Conservation (phyloP, 2,329 filamentous ascomycete genomes). For the Aspergillus sp. region DNA sequence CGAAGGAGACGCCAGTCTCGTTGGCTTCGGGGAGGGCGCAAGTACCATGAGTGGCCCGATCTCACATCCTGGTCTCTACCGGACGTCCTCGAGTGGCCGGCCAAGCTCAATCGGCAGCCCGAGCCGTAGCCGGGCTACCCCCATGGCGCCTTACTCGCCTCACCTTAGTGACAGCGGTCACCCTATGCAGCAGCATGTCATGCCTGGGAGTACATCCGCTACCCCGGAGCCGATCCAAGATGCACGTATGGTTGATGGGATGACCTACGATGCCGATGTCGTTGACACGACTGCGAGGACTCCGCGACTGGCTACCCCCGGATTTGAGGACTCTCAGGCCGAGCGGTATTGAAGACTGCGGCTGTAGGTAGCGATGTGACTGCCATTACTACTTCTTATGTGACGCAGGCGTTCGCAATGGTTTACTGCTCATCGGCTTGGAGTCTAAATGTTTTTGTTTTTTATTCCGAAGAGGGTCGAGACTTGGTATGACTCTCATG, state of each 20-base stretch:
- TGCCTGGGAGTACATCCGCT: conserved; percentile 30
- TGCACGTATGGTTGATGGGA: conserved; percentile 66
- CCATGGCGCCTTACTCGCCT: conserved; percentile 26
- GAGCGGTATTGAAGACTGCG: background rate
- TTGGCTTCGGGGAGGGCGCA: conserved; percentile 90
- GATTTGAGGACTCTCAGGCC: conserved; percentile 1
- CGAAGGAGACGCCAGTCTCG: conserved; percentile 77
- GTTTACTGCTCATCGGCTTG: background rate
- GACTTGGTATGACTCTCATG: background rate
- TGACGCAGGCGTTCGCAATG: conserved; percentile 1
- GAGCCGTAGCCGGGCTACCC: conserved; percentile 33
- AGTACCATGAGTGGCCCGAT: conserved; percentile 79
- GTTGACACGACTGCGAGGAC: conserved; percentile 65
- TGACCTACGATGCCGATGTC: conserved; percentile 62
- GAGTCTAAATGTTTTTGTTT: background rate
- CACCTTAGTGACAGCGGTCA: conserved; percentile 28
- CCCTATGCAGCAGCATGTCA: conserved; percentile 37
- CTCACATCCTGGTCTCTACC: conserved; percentile 55
- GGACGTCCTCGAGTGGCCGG: conserved; percentile 34
- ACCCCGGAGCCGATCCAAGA: conserved; percentile 50
- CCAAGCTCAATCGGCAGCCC: conserved; percentile 44
- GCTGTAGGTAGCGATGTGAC: background rate
- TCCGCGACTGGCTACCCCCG: conserved; percentile 50
- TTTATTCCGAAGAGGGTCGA: background rate
- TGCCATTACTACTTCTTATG: background rate